Evolutionary conservation across 352 stramenopile species (phyloP).

Genomic region (Pythium periplocum): DNA sequence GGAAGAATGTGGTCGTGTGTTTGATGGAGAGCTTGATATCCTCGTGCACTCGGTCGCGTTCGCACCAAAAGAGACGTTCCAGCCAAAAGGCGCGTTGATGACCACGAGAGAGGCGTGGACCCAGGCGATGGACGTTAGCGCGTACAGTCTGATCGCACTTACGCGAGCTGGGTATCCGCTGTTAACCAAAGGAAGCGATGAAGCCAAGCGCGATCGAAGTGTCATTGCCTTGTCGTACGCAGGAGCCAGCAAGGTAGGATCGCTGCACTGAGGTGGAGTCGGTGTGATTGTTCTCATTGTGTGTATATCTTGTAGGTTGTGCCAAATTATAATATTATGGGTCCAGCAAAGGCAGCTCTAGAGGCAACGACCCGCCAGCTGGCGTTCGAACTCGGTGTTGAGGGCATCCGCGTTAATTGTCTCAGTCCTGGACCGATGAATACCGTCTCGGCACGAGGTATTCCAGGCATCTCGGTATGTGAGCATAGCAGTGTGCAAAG

Average conservation of each 20-base stretch:
- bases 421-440: conserved; percentile 88
- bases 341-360: conserved; percentile 86
- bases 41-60: conserved; percentile 91
- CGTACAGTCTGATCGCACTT: conserved; percentile 88
- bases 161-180: conserved; percentile 58
- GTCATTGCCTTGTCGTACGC: conserved; percentile 87
- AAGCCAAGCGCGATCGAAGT: conserved; percentile 37
- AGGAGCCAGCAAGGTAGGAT: conserved; percentile 49
- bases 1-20: conserved; percentile 29
- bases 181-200: conserved; percentile 17
- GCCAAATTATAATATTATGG: conserved; percentile 91
- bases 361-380: conserved; percentile 81
- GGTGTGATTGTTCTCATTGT: background rate
- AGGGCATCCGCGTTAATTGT: conserved; percentile 87
- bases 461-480: conserved; percentile 79
- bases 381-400: conserved; percentile 68
- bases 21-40: conserved; percentile 67
- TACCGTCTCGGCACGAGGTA: conserved; percentile 87
- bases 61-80: conserved; percentile 71
- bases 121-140: conserved; percentile 80
- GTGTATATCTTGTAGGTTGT: conserved; percentile 39
- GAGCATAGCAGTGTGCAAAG: background rate
- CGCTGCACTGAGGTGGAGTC: background rate
- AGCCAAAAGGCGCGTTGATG: conserved; percentile 44
- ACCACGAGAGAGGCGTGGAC: conserved; percentile 51